Evolutionary conservation across 1,139 yeast species (phyloP).

Genomic region (Candida glucosophila): DNA sequence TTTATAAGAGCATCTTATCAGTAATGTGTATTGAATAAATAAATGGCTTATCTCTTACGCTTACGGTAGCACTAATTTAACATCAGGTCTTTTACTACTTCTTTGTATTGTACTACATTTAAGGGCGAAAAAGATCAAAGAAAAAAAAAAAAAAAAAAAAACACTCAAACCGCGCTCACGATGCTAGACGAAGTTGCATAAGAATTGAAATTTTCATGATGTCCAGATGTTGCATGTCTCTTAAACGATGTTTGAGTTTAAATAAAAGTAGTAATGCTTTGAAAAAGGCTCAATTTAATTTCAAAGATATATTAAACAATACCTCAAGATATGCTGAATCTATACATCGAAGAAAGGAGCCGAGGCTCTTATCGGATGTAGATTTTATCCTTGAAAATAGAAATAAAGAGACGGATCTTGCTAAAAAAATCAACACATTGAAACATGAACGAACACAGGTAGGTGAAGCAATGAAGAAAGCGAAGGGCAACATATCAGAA

Average conservation of each 20-base stretch:
- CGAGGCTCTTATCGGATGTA: constrained; percentile 20
- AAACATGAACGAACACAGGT: constrained; percentile 21
- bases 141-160: too few species aligned
- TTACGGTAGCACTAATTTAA: too few species aligned
- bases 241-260: constrained; percentile 7
- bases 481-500: constrained; percentile 8
- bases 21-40: too few species aligned
- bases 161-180: too few species aligned
- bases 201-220: too few species aligned
- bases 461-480: constrained; percentile 14
- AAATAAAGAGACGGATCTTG: constrained; percentile 14
- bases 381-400: constrained; percentile 21
- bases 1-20: too few species aligned
- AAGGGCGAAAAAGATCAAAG: too few species aligned
- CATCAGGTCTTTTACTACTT: too few species aligned
- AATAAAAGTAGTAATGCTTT: constrained; percentile 15
- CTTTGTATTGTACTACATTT: too few species aligned
- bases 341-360: constrained; percentile 38
- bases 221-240: too few species aligned
- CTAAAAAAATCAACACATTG: constrained; percentile 15
- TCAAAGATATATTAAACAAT: constrained; percentile 35
- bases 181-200: too few species aligned
- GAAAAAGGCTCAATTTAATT: constrained; percentile 39
- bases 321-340: constrained; percentile 33
- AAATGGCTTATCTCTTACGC: too few species aligned